Evolutionary conservation across 495 filamentous ascomycete genomes (phyloP).

Genomic region (Mycothermus thermophilus): DNA sequence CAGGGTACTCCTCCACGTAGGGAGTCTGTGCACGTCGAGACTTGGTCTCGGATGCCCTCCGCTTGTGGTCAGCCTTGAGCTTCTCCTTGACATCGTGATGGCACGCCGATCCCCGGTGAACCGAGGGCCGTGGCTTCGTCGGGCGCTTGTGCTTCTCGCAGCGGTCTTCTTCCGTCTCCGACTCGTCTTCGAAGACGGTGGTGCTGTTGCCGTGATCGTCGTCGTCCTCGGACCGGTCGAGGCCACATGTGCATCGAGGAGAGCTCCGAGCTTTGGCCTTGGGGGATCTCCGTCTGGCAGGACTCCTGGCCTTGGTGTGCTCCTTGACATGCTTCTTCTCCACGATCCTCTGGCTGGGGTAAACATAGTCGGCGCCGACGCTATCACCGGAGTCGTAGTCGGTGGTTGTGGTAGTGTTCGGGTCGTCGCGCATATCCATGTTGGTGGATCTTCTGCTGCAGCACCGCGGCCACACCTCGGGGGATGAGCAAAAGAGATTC

Average conservation of each 20-base stretch:
- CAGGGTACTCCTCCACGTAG: conserved; percentile 22
- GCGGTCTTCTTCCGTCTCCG: conserved; percentile 9
- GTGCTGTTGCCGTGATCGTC: background rate
- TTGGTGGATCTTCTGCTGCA: conserved; percentile 10
- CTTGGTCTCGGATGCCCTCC: conserved; percentile 1
- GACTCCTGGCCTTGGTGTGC: conserved; percentile 5
- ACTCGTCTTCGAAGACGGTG: conserved; percentile 8
- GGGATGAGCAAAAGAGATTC: conserved; percentile 6
- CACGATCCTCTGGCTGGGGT: conserved; percentile 4
- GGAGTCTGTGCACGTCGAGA: conserved; percentile 6
- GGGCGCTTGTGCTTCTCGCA: background rate
- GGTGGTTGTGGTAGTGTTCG: conserved; percentile 11
- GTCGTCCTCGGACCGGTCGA: conserved; percentile 2
- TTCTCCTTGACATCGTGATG: background rate
- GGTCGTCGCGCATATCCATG: conserved; percentile 9
- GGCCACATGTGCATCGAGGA: conserved; percentile 1
- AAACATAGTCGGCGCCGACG: conserved; percentile 13
- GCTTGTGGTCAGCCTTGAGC: conserved; percentile 3
- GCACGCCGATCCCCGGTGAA: background rate
- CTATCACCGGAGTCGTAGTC: conserved; percentile 21
- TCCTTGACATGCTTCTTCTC: background rate
- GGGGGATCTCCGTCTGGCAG: conserved; percentile 6
- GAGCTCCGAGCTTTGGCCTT: conserved; percentile 5
- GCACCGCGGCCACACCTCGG: conserved; percentile 8
- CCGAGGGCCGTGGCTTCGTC: conserved; percentile 2